Conservation (phyloP, 78 protist species). For the Ministeria vibrans region DNA sequence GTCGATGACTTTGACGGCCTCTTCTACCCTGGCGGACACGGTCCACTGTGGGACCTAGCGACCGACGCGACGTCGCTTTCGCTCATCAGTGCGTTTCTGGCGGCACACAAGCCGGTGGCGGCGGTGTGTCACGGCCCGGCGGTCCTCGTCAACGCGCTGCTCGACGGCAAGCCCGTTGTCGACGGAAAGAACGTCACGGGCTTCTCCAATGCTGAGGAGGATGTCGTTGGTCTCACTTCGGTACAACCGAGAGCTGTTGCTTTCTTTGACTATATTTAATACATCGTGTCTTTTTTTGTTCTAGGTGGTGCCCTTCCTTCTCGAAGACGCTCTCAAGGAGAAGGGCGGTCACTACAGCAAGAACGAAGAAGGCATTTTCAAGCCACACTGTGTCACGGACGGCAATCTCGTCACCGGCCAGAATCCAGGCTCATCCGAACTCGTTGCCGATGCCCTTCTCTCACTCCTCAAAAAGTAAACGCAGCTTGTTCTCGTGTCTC, state of each 20-base stretch:
- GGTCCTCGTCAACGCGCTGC: conserved; percentile 13
- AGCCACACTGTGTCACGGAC: not conserved
- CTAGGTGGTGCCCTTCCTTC: conserved; percentile 23
- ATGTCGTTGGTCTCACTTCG: conserved; percentile 13
- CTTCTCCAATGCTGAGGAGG: conserved; percentile 39
- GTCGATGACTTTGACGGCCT: conserved; percentile 29
- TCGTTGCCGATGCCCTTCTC: no score
- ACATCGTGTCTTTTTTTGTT: not conserved
- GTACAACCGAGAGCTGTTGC: not conserved
- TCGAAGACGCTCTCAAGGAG: conserved; percentile 24
- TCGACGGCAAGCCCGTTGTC: no score
- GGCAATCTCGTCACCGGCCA: conserved; percentile 27
- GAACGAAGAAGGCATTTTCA: no score
- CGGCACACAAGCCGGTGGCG: conserved; percentile 12
- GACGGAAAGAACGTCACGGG: conserved; percentile 30
- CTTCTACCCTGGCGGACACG: conserved; percentile 57
- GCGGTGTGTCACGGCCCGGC: conserved; percentile 53
- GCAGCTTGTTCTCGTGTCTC: no score
- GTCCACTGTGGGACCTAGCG: conserved; percentile 34
- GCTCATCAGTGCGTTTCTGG: not conserved
- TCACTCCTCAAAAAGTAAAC: no score
- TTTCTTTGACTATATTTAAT: not conserved
- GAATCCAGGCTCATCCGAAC: no score
- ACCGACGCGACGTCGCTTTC: not conserved
- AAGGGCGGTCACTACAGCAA: conserved; percentile 24